Conservation (phyloP, 208 protist species). For the Acanthamoeba lenticulata region DNA sequence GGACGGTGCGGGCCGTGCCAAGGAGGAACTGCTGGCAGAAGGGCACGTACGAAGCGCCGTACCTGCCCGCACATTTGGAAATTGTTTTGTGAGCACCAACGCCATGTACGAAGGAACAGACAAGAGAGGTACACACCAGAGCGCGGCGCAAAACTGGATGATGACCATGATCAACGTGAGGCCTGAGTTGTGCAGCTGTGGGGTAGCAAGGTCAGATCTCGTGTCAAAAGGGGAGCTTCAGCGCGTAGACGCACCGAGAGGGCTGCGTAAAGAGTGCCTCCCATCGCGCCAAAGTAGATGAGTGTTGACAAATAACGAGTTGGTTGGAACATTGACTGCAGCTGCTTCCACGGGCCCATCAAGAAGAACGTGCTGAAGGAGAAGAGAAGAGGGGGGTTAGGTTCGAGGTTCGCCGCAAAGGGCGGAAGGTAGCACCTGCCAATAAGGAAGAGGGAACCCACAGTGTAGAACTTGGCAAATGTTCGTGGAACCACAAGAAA, state of each 20-base stretch:
- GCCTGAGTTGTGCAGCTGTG: neutral
- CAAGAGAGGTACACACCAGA: neutral
- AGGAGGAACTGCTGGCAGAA: conserved; percentile 35
- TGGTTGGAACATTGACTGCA: conserved; percentile 12
- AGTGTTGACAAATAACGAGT: neutral
- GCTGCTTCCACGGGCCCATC: conserved; percentile 53
- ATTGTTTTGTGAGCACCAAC: neutral
- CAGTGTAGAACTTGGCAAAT: conserved; percentile 54
- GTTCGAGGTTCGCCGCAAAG: neutral
- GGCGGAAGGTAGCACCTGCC: neutral
- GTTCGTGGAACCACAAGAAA: neutral
- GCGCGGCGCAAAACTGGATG: conserved; percentile 16
- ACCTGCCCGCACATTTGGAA: neutral
- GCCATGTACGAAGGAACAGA: neutral
- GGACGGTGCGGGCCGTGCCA: neutral
- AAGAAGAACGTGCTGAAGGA: conserved; percentile 32
- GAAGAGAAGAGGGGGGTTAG: neutral
- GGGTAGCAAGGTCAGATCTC: too few species aligned
- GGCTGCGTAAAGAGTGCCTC: conserved; percentile 17
- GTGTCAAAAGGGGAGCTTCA: too few species aligned
- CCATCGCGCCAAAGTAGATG: conserved; percentile 51
- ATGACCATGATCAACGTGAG: conserved; percentile 15
- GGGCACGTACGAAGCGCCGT: conserved; percentile 15
- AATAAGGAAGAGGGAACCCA: conserved; percentile 11
- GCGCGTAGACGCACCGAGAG: neutral